Percentiles rank a stretch among this genome's conserved stretches.
Conservation (phyloP, 2,329 filamentous ascomycete genomes). For the Arthroderma uncinatum region DNA sequence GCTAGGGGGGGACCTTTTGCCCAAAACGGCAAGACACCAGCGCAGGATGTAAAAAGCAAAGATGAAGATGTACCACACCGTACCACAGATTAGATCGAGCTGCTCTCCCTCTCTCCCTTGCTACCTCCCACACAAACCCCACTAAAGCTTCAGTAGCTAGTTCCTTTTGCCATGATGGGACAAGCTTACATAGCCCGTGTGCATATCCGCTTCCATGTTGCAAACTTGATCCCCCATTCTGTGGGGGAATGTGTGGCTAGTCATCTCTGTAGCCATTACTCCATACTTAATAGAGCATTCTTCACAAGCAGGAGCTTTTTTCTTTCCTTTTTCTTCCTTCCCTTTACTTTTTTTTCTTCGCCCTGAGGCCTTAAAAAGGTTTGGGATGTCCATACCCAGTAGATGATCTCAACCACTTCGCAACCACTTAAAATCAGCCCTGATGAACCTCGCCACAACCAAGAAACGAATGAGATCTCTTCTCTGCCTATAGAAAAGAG, state of each 20-base stretch:
- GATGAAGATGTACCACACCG: not conserved
- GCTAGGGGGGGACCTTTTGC: not conserved
- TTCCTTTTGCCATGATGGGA: not conserved
- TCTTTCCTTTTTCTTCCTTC: not conserved
- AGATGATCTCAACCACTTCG: not conserved
- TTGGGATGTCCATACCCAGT: not conserved
- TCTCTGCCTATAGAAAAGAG: not conserved
- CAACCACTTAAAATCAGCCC: not conserved
- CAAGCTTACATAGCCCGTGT: not conserved
- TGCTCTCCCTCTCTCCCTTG: not conserved
- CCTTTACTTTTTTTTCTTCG: not conserved
- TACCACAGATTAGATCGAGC: not conserved
- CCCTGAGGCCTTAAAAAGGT: not conserved
- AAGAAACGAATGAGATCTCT: not conserved
- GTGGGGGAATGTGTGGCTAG: constrained; percentile 1
- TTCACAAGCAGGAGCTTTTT: not conserved
- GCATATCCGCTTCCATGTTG: not conserved
- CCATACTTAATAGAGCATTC: not conserved
- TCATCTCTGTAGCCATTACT: no score
- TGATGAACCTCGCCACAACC: not conserved
- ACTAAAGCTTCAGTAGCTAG: not conserved
- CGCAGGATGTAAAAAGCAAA: not conserved
- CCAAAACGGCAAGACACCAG: not conserved
- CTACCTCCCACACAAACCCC: not conserved
- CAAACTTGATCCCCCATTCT: not conserved